phyloP scores from a whole-genome alignment of 805 yeast genomes.

The Saccharomycopsis lassenensis region DNA sequence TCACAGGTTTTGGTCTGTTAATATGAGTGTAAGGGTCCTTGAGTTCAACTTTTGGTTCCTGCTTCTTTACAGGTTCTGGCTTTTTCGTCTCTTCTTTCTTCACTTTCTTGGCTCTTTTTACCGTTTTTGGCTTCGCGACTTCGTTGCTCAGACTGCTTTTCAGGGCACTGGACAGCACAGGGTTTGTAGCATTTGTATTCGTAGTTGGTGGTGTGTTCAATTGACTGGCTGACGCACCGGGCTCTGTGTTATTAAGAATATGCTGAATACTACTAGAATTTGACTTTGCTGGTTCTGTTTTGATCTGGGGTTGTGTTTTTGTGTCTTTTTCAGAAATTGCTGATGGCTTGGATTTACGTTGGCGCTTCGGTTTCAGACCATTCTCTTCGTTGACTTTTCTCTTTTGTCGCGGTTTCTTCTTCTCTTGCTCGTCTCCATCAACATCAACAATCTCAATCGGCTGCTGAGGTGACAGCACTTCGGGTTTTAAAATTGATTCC shows the following conservation, averaged over 20 bases:
- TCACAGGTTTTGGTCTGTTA: background rate
- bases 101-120: background rate
- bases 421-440: background rate
- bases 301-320: conserved; percentile 9
- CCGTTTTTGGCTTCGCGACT: background rate
- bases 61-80: background rate
- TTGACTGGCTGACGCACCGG: background rate
- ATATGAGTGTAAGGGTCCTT: background rate
- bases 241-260: background rate
- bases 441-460: background rate
- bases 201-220: background rate
- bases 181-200: background rate
- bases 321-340: too few relatives aligned
- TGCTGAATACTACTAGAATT: background rate
- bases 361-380: conserved; percentile 6
- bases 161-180: background rate
- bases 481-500: background rate
- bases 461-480: background rate
- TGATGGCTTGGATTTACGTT: too few relatives aligned
- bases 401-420: conserved; percentile 3
- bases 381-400: conserved; percentile 2
- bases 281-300: conserved; percentile 3
- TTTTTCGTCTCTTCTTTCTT: background rate
- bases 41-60: conserved; percentile 1
- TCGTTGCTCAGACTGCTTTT: background rate